phyloP scores from a whole-genome alignment of 2,329 filamentous ascomycete species.

The Colletotrichum sp. region DNA sequence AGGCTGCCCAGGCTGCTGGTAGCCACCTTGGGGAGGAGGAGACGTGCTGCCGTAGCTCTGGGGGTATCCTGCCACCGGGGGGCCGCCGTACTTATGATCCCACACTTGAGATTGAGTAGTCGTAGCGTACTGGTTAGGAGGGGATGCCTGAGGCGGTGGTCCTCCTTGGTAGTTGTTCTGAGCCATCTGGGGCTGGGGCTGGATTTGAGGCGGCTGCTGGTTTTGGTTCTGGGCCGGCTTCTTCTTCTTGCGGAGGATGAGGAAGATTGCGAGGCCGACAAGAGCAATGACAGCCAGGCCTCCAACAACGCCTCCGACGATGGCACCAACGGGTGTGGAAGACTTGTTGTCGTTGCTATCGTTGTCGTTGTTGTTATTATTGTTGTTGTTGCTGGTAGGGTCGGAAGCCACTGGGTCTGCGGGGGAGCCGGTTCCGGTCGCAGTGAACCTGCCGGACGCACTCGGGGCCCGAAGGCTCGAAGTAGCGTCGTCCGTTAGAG shows the following conservation, averaged over 20 bases:
- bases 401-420: not conserved
- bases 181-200: slow-evolving; percentile 8
- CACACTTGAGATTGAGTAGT: slow-evolving; percentile 24
- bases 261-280: slow-evolving; percentile 30
- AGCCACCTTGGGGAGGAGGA: slow-evolving; percentile 2
- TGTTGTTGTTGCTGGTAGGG: slow-evolving; percentile 7
- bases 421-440: not conserved
- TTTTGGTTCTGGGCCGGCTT: slow-evolving; percentile 12
- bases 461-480: not conserved
- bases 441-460: not conserved
- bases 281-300: slow-evolving; percentile 37
- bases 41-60: slow-evolving; percentile 24
- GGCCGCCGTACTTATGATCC: slow-evolving; percentile 29
- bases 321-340: slow-evolving; percentile 34
- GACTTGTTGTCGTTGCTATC: not conserved
- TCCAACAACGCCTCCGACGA: slow-evolving; percentile 42
- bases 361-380: not conserved
- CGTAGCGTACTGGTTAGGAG: not conserved
- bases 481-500: slow-evolving; percentile 7
- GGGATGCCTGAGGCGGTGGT: not conserved
- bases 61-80: slow-evolving; percentile 3
- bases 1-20: slow-evolving; percentile 10
- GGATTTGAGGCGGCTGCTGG: not conserved
- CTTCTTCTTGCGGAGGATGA: slow-evolving; percentile 36
- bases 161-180: not conserved